A percentile compares a stretch with the other conserved stretches of the same genome.
These are phyloP conservation scores for Neurospora tetraspora DNA, from an alignment of 495 filamentous ascomycete genomes.

Conservation along the genomic window DNA sequence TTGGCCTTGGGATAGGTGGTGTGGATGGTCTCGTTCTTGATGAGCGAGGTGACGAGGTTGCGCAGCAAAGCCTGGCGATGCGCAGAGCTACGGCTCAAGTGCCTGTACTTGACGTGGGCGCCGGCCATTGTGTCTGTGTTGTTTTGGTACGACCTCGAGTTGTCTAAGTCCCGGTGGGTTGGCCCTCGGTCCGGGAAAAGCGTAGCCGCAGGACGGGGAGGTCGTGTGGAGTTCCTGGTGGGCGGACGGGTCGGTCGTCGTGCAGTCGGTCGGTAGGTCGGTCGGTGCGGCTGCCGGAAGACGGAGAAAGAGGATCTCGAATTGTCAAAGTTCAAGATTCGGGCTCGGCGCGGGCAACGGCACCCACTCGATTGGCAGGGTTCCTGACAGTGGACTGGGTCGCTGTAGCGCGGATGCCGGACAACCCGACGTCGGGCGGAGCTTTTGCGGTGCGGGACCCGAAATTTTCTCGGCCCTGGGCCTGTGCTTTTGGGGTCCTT, in stretches of 20 bases:
- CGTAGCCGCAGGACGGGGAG: neutral
- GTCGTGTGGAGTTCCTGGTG: neutral
- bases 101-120: slow-evolving; percentile 73
- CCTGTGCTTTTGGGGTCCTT: neutral
- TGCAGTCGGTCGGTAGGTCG: neutral
- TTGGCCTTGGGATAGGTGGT: slow-evolving; percentile 97
- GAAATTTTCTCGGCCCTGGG: neutral
- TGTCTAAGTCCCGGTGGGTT: neutral
- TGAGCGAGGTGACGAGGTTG: slow-evolving; percentile 91
- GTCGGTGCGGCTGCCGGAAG: neutral
- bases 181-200: neutral
- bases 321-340: neutral
- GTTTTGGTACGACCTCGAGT: neutral
- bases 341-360: neutral
- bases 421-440: neutral
- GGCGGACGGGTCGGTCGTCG: neutral
- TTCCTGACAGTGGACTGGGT: neutral
- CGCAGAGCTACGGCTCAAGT: slow-evolving; percentile 69
- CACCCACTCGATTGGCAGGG: neutral
- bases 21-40: slow-evolving; percentile 82
- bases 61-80: slow-evolving; percentile 90
- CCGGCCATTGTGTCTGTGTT: slow-evolving; percentile 58
- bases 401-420: neutral
- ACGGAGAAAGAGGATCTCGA: neutral
- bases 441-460: neutral